Evolutionary conservation across 2,329 filamentous ascomycete species (phyloP), one percentile per base, ranked within the genome.

Genomic region (Ophiocordyceps robertsii): DNA sequence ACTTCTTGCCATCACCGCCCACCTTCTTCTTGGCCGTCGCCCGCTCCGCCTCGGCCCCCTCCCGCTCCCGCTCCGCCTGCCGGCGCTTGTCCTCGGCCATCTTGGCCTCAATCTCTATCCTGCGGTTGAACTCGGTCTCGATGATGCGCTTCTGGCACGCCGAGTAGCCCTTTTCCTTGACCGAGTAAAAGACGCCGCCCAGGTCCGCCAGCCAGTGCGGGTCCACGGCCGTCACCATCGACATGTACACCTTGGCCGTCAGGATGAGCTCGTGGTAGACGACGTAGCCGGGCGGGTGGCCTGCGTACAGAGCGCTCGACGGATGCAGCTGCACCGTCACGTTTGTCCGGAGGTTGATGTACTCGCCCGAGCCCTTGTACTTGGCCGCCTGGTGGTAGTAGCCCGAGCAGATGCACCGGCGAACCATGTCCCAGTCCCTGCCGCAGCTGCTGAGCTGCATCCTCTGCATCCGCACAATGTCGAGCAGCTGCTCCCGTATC

Each of bases 341-440:
- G 55, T 85, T 92, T 0, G 92, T 98, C 19, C 92, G 82, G 31
- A 98, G 72, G 60, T 98, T 98, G 65, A 95, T 82, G 66, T 96
- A 98, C 64, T 98, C 93, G 52, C 92, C 92, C 14, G 95, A 86
- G 3, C 92, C 93, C 65, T 94, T 94, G 49, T 93, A 88, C 55
- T 89, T 88, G 29, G 92, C 92, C 6, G 92, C 92, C 66, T 98
- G 92, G 57, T 96, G 90, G 65, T 96, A 98, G 68, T 95, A 98
- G 12, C 92, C 92, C 0, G 85, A 88, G 68, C 93, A 98, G 57
- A 98, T 95, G 60, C 90, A 96, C 62, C 92, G 90, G 47, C 92
- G 81, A 44, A 96, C 87, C 10, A 93, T 69, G 59, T 98, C 93
- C 84, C 92, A 95, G 65, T 98, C 93, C 37, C 90, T 96, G 29